Base-by-base conservation (phyloP, 345 rosid genomes). In the Balakata baccata region DNA sequence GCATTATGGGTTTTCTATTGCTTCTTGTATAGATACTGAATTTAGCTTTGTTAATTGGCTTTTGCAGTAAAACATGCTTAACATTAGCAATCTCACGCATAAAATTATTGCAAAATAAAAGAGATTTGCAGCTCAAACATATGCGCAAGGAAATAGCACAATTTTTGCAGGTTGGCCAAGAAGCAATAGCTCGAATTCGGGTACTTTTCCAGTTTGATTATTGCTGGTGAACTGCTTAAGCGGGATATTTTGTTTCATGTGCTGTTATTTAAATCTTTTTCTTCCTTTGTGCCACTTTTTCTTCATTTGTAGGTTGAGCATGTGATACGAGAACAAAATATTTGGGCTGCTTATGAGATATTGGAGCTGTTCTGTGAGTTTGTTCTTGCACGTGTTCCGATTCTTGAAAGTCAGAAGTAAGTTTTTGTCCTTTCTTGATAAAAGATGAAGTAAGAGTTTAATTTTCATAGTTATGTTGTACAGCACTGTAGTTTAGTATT, bases 101-200 rank as follows among this genome's bases (percentile, higher is more conserved):
- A 60, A 92, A 92, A 74, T 73, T 92, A 86, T 86, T 87, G 71
- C 98, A 95, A 68, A 95, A 95, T 77, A 95, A 92, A 86, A 90
- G 98, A 79, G 98, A 89, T 78, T 69, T 88, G 87, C 93, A 88
- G 81, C 97, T 94, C 60, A 89, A 89, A 75, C 89, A 86, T 38
- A 95, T 95, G 97, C 89, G 94, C 78, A 90, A 88, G 77, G 98
- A 94, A 87, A 90, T 94, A 62, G 95, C 99, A 65, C 96, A 92
- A 49, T 92, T 95, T 80, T 79, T 95, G 78, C 97, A 87, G 84
- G 92, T 95, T 70, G 96, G 98, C 67, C 97, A 92, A 79, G 98
- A 95, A 85, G 78, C 98, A 12, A 95, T 95, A 1, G 98, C 99
- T 84, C 88, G 98, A 67, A 95, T 95, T 51, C 81, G 99, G 86